These are phyloP conservation scores for Saccharomycopsis sp. DNA, from an alignment of 805 yeast genomes.

Conservation along the genomic window DNA sequence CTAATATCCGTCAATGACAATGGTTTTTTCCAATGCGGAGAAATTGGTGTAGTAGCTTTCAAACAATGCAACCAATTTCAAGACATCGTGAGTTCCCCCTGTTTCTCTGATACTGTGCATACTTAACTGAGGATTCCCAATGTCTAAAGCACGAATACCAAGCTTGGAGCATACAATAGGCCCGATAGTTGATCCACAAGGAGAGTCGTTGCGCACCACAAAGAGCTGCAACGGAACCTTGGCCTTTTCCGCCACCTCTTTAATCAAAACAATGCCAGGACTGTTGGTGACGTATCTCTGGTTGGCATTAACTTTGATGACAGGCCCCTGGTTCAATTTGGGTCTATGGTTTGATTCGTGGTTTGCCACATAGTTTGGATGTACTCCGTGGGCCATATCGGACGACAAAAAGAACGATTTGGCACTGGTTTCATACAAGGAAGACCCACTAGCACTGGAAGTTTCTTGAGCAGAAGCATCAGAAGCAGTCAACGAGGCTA, in stretches of 20 bases:
- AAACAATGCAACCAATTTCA: constrained; percentile 53
- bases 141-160: constrained; percentile 80
- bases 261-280: constrained; percentile 74
- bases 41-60: constrained; percentile 50
- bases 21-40: constrained; percentile 35
- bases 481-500: constrained; percentile 41
- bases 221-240: constrained; percentile 83
- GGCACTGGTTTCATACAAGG: constrained; percentile 50
- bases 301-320: constrained; percentile 86
- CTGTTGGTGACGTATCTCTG: constrained; percentile 94
- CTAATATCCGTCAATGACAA: constrained; percentile 30
- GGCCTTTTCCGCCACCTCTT: constrained; percentile 59
- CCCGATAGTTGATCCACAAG: constrained; percentile 96
- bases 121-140: constrained; percentile 86
- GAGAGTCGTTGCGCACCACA: constrained; percentile 88
- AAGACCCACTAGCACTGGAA: constrained; percentile 22
- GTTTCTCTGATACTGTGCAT: constrained; percentile 96
- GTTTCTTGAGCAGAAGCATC: constrained; percentile 21
- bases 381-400: constrained; percentile 96
- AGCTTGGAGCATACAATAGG: constrained; percentile 84
- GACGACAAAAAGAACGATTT: constrained; percentile 86
- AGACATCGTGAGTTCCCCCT: constrained; percentile 73
- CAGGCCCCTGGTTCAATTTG: constrained; percentile 81
- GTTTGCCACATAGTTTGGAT: constrained; percentile 76
- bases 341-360: constrained; percentile 82